Evolutionary conservation across 2,329 filamentous ascomycete genomes (phyloP), one percentile per base, ranked within the genome.

Genomic region (Calonectria pteridis): DNA sequence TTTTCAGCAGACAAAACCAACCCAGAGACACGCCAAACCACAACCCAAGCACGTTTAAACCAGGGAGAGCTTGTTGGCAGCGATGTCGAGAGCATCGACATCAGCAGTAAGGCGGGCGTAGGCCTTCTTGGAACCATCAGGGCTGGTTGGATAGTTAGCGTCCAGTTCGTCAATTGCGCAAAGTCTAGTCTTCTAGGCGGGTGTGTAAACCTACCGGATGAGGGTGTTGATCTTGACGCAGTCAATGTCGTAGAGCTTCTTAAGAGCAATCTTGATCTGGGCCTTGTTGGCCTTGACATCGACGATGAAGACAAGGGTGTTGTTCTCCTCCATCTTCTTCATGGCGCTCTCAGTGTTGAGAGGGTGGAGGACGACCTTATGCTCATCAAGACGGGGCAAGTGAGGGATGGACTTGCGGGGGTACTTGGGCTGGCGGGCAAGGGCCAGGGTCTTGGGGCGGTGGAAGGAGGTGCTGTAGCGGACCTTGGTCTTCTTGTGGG

Each of bases 251-350:
- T 99, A 99, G 81, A 98, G 94, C 93, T 97, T 98, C 95, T 98
- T 99, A 82, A 99, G 91, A 78, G 96, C 94, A 84, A 93, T 91
- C 93, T 98, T 98, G 91, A 99, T 99, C 91, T 99, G 97, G 86
- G 95, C 93, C 95, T 99, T 99, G 93, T 99, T 99, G 88, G 96
- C 93, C 94, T 97, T 97, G 88, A 96, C 90, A 82, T 98, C 94
- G 85, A 97, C 95, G 83, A 98, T 98, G 92, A 98, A 98, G 86
- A 98, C 95, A 67, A 99, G 93, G 81, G 97, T 99, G 93, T 99
- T 99, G 93, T 99, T 96, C 94, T 99, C 97, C 92, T 99, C 97
- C 83, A 99, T 98, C 94, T 98, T 98, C 95, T 99, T 99, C 96
- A 99, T 98, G 85, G 97, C 97, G 85, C 94, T 97, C 94, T 99